A percentile compares a stretch with the other conserved stretches of the same genome.
Evolutionary conservation across 371 early-diverging fungal species (phyloP).

Genomic region (Mucor mucedo): DNA sequence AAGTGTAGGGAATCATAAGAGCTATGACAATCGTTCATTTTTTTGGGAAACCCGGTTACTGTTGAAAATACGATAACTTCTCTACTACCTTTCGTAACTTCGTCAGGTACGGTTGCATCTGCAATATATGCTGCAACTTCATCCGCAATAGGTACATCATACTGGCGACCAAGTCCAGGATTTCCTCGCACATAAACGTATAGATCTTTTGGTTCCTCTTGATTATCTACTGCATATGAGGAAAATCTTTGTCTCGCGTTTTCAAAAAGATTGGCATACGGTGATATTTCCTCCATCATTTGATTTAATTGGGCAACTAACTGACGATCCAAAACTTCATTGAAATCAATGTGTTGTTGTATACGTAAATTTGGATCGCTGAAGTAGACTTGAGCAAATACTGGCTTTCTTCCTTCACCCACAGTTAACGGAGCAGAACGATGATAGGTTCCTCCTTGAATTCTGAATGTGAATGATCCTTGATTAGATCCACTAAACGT

Average conservation of each 20-base stretch:
- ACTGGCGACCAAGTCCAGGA: background rate
- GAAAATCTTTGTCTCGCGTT: background rate
- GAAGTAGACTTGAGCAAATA: background rate
- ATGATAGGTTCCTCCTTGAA: background rate
- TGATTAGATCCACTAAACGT: background rate
- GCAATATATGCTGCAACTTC: background rate
- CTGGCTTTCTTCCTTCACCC: background rate
- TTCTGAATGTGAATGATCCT: background rate
- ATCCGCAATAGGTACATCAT: background rate
- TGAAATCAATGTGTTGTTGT: background rate
- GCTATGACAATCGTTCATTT: background rate
- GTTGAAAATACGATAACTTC: background rate
- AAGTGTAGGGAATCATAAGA: background rate
- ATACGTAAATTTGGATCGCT: background rate
- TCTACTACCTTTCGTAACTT: background rate
- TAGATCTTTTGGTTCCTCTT: background rate
- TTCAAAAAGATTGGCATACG: background rate
- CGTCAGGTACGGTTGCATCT: background rate
- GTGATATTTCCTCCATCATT: background rate
- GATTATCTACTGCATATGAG: background rate
- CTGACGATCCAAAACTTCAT: background rate
- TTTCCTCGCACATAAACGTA: background rate
- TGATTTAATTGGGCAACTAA: background rate
- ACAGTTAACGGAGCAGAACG: background rate
- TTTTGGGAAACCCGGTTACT: background rate